These are phyloP conservation scores for Amphichorda felina DNA, from an alignment of 2,329 filamentous ascomycete species.

Conservation along the genomic window DNA sequence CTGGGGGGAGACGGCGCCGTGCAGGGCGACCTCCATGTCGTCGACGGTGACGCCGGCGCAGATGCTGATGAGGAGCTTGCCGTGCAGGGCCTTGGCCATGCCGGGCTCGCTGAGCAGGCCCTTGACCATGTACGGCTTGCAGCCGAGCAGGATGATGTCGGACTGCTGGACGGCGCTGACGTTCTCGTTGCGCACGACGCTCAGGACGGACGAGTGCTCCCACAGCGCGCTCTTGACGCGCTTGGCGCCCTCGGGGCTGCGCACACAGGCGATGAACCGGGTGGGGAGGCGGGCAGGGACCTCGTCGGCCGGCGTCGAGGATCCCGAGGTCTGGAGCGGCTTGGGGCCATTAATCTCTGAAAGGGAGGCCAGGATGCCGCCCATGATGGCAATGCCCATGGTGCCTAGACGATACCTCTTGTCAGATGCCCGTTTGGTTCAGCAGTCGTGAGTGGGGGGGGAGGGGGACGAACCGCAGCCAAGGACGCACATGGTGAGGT, in stretches of 20 bases:
- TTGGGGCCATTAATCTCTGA: conserved; percentile 34
- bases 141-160: conserved; percentile 66
- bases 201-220: conserved; percentile 49
- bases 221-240: conserved; percentile 55
- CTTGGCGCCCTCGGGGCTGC: conserved; percentile 55
- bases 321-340: conserved; percentile 23
- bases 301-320: conserved; percentile 30
- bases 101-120: conserved; percentile 56
- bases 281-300: conserved; percentile 63
- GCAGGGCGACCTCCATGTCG: conserved; percentile 55
- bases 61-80: conserved; percentile 75
- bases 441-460: not conserved
- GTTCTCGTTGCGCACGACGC: conserved; percentile 62
- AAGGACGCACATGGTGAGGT: conserved; percentile 65
- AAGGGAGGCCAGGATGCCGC: conserved; percentile 65
- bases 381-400: conserved; percentile 77
- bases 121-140: conserved; percentile 67
- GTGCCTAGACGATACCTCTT: conserved; percentile 41
- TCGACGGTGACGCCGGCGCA: conserved; percentile 62
- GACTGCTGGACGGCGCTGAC: conserved; percentile 52
- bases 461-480: conserved; percentile 56
- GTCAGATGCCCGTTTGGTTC: not conserved
- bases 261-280: conserved; percentile 72
- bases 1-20: conserved; percentile 35
- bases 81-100: conserved; percentile 60